A percentile compares a stretch with the other conserved stretches of the same genome.
Evolutionary conservation across 73 alveolate species (phyloP).

Genomic region (Tetrahymena malaccensis): DNA sequence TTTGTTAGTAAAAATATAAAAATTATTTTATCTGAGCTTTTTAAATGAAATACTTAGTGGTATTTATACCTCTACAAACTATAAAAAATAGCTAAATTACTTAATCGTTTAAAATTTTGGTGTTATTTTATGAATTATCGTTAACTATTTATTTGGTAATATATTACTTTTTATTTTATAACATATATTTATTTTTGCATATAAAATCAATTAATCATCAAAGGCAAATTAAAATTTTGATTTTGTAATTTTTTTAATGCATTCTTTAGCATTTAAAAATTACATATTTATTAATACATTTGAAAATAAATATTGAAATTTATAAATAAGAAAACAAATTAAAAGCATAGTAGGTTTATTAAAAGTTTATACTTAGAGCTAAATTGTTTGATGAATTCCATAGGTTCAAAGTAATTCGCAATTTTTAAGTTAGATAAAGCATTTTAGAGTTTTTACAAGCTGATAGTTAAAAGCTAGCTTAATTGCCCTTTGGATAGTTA

Average conservation of each 20-base stretch:
- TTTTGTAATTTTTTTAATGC: too few species aligned
- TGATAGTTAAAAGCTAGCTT: background rate
- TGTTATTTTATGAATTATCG: too few species aligned
- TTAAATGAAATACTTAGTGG: too few species aligned
- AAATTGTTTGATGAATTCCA: background rate
- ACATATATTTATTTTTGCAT: too few species aligned
- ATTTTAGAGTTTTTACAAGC: background rate
- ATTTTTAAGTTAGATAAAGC: background rate
- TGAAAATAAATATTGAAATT: background rate
- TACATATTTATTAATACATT: background rate
- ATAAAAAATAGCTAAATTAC: background rate
- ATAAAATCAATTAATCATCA: background rate
- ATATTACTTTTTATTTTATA: too few species aligned
- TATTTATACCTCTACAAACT: background rate
- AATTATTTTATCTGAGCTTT: too few species aligned
- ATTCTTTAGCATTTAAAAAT: background rate
- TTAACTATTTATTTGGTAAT: too few species aligned
- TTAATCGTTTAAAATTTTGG: too few species aligned
- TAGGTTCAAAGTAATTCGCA: background rate
- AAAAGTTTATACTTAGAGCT: background rate
- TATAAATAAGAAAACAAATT: background rate
- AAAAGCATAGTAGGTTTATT: background rate
- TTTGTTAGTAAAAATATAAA: background rate
- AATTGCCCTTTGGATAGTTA: background rate
- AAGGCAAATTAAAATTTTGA: background rate